These are phyloP conservation scores for Serendipita indica DNA, from an alignment of 768 basidiomycete genomes.

Conservation along the genomic window DNA sequence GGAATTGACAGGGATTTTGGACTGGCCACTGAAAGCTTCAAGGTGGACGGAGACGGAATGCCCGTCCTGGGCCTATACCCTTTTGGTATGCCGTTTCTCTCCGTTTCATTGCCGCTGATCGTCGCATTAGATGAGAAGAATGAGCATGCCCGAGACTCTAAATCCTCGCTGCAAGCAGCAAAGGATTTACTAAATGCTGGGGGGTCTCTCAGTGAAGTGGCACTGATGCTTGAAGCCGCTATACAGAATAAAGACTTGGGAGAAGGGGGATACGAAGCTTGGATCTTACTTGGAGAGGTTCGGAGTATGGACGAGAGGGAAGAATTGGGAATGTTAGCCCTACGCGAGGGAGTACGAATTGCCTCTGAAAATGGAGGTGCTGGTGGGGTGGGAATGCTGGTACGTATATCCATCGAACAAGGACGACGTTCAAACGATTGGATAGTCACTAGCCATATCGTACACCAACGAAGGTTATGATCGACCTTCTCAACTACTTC, in stretches of 20 bases:
- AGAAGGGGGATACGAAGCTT: constrained; percentile 73
- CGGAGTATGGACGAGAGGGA: constrained; percentile 83
- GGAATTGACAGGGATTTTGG: constrained; percentile 34
- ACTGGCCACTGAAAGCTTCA: not conserved
- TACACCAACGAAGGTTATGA: constrained; percentile 93
- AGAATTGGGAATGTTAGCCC: constrained; percentile 64
- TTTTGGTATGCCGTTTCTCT: constrained; percentile 46
- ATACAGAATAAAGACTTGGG: constrained; percentile 71
- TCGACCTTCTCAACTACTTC: constrained; percentile 66
- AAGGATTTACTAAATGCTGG: constrained; percentile 64
- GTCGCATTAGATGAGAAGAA: constrained; percentile 47
- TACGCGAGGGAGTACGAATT: constrained; percentile 52
- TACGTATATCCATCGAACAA: constrained; percentile 24
- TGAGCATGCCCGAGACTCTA: constrained; percentile 34
- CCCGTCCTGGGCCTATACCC: constrained; percentile 57
- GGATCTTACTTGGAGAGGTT: constrained; percentile 83
- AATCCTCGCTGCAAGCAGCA: constrained; percentile 47
- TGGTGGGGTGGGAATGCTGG: constrained; percentile 60
- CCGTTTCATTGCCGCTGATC: not conserved
- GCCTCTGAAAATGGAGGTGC: constrained; percentile 45
- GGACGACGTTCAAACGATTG: constrained; percentile 12
- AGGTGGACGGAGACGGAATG: constrained; percentile 56
- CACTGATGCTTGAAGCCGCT: constrained; percentile 77
- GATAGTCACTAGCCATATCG: constrained; percentile 83
- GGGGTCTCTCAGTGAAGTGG: constrained; percentile 77